phyloP scores from a whole-genome alignment of 495 filamentous ascomycete genomes.

The Terfezia boudieri region DNA sequence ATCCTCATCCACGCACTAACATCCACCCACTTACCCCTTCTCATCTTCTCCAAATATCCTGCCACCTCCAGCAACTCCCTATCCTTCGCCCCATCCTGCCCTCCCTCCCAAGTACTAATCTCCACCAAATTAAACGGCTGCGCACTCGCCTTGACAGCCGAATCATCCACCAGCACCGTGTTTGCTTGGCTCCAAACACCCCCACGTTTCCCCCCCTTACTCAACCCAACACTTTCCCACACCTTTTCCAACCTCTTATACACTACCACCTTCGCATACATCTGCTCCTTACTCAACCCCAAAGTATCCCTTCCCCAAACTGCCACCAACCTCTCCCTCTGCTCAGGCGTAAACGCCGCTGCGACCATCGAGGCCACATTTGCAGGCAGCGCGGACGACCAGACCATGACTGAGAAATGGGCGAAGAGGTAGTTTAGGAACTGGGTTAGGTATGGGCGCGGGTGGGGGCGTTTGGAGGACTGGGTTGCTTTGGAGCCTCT shows the following conservation, averaged over 20 bases:
- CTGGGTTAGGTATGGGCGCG: slow-evolving; percentile 34
- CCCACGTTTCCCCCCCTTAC: neutral
- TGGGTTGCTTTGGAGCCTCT: neutral
- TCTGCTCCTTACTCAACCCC: slow-evolving; percentile 38
- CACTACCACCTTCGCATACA: slow-evolving; percentile 48
- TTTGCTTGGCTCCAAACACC: slow-evolving; percentile 53
- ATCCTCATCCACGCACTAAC: slow-evolving; percentile 17
- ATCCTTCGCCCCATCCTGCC: slow-evolving; percentile 5
- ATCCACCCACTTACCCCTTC: slow-evolving; percentile 18
- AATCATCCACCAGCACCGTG: slow-evolving; percentile 79
- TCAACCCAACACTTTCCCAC: slow-evolving; percentile 28
- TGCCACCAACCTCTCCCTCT: slow-evolving; percentile 32
- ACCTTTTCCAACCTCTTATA: slow-evolving; percentile 62
- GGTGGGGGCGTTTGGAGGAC: slow-evolving; percentile 10
- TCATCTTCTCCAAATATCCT: slow-evolving; percentile 22
- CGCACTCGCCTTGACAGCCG: slow-evolving; percentile 46
- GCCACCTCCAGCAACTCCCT: slow-evolving; percentile 19
- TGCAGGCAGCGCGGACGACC: slow-evolving; percentile 56
- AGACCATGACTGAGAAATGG: slow-evolving; percentile 60
- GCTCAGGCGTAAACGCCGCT: slow-evolving; percentile 26
- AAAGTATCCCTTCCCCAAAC: slow-evolving; percentile 67
- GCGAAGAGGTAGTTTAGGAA: slow-evolving; percentile 49
- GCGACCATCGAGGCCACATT: slow-evolving; percentile 46
- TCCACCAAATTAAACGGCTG: slow-evolving; percentile 69
- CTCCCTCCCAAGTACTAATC: slow-evolving; percentile 45